Base-by-base conservation (phyloP, 2,329 filamentous ascomycete species). In the Exophiala aquamarina region DNA sequence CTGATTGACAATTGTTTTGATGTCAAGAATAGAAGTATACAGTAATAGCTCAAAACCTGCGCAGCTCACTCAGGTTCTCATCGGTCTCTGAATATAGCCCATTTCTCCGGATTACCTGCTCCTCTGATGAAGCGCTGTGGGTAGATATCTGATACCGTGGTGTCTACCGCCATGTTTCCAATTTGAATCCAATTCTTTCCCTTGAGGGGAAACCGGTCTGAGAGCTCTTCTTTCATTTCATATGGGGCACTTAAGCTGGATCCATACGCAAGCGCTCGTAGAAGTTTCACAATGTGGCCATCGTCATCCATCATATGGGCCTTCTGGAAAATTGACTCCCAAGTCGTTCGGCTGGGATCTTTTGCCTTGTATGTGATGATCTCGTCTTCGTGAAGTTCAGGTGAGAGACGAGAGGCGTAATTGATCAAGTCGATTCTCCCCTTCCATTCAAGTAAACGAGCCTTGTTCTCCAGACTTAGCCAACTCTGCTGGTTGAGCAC, bases 391-490 rank as follows among this genome's bases (percentile, higher is more conserved):
- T 41, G 14, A 19, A 47, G 44, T 18, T 42, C 8, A 7, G 44
- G 44, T 10, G 37, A 37, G 3, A 35, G 8, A 3, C 37, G 29
- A 10, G 44, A 41, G 0, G 83, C 78, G 63, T 93, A 95, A 66
- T 89, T 75, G 7, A 83, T 60, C 4, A 95, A 69, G 62, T 92
- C 87, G 58, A 83, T 68, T 34, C 89, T 80, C 41, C 84, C 86
- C 66, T 93, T 95, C 79, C 83, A 91, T 66, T 93, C 86, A 3
- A 95, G 72, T 0, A 95, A 69, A 3, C 87, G 81, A 9, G 75
- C 71, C 62, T 91, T 91, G 37, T 72, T 71, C 5, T 73, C 70
- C 0, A 68, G 61, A 0, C 80, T 72, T 29, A 89, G 73, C 77
- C 79, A 92, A 29, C 72, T 53, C 55, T 75, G 32, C 14, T 20